phyloP scores from a whole-genome alignment of 148 eudicot genomes.

The Euryodendron excelsum region DNA sequence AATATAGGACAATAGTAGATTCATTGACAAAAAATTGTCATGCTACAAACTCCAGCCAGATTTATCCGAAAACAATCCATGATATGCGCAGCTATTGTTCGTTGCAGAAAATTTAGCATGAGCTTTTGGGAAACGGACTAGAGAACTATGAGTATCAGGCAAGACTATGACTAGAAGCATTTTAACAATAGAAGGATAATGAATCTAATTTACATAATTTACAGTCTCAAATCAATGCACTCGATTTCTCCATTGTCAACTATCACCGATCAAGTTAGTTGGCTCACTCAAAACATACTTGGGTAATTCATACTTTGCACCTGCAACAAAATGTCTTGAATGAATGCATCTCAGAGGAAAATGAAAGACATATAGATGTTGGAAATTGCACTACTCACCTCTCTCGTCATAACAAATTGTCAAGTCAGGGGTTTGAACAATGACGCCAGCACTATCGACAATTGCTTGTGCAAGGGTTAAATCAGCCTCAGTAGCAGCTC shows the following conservation, averaged over 20 bases:
- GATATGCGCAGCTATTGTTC: too few relatives aligned
- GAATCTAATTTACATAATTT: conserved; percentile 26
- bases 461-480: conserved; percentile 54
- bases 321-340: conserved; percentile 35
- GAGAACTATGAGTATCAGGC: too few relatives aligned
- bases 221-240: conserved; percentile 11
- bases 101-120: too few relatives aligned
- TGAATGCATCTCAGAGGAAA: neutral
- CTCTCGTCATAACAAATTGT: conserved; percentile 72
- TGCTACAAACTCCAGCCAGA: neutral
- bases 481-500: conserved; percentile 62
- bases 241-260: conserved; percentile 16
- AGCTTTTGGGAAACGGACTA: too few relatives aligned
- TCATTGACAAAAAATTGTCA: neutral
- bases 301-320: conserved; percentile 70
- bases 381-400: conserved; percentile 32
- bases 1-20: neutral
- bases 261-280: conserved; percentile 52
- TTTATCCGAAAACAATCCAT: neutral
- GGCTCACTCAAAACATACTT: conserved; percentile 67
- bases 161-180: neutral
- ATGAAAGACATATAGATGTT: neutral
- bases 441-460: conserved; percentile 71
- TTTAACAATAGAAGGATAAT: conserved; percentile 3
- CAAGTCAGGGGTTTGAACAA: conserved; percentile 56